Base-by-base conservation (phyloP, 192 early-diverging fungal species). In the Coemansia sp. region DNA sequence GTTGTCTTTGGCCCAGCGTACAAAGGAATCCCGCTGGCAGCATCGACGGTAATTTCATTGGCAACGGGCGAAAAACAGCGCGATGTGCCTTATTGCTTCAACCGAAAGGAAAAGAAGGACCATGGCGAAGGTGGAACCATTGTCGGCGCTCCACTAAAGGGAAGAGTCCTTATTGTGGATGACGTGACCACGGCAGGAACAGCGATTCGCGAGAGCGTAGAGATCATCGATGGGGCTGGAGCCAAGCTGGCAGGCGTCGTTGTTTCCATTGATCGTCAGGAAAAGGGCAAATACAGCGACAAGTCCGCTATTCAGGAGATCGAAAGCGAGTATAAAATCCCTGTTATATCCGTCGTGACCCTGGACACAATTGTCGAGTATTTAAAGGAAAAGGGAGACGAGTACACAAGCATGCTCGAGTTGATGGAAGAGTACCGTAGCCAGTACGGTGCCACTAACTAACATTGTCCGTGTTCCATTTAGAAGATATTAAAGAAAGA, bases 131-230 rank as follows among this genome's bases (percentile, higher is more conserved):
- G 97, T 30, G 97, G 97, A 37, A 87, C 74, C 59, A 97, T 97
- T 65, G 95, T 99, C 14, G 97, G 97, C 11, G 82, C 94, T 1
- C 70, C 88, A 40, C 83, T 99, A 47, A 70, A 79, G 25, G 91
- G 92, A 19, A 66, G 72, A 25, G 87, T 96, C 17, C 75, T 99
- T 52, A 84, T 99, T 23, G 86, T 94, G 27, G 97, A 99, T 82
- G 97, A 99, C 75, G 97, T 99, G 9, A 98, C 98, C 74, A 99
- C 97, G 3, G 97, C 97, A 6, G 97, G 97, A 27, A 99, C 97
- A 10, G 95, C 97, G n/a, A 96, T 99, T 70, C 81, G 92, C 23
- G 96, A 99, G 74, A 86, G 87, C 37, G 83, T 97, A 37, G 85
- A 75, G 27, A 88, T 97, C 53, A 95, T 99, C 50, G 63, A 83